Evolutionary conservation across 495 filamentous ascomycete species (phyloP).

Genomic region (Letharia columbiana): DNA sequence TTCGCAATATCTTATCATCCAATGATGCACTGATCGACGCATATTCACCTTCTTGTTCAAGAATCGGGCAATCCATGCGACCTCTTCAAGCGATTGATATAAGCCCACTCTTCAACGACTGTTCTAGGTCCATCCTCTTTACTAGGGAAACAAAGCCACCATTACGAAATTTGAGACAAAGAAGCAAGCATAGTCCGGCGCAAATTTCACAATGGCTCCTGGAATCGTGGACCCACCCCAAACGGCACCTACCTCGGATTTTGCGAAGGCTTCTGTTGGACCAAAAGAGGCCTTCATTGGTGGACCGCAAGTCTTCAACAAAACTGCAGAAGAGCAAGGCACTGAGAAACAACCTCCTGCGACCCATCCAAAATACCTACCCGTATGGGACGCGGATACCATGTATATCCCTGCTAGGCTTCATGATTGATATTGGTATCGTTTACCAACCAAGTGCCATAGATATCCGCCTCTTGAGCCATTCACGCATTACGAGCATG

Average conservation of each 20-base stretch:
- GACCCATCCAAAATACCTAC: constrained; percentile 21
- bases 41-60: neutral
- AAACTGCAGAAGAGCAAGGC: constrained; percentile 23
- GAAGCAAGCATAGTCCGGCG: neutral
- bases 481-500: constrained; percentile 66
- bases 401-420: constrained; percentile 16
- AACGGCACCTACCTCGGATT: neutral
- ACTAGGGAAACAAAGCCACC: neutral
- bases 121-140: neutral
- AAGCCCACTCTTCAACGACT: neutral
- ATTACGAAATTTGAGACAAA: neutral
- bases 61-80: neutral
- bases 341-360: constrained; percentile 17
- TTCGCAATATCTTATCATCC: neutral
- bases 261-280: neutral
- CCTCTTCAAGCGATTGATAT: neutral
- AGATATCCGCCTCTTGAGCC: constrained; percentile 54
- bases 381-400: constrained; percentile 25
- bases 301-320: constrained; percentile 21
- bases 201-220: neutral
- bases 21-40: neutral
- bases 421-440: neutral
- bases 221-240: neutral
- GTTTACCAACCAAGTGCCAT: neutral
- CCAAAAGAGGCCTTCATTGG: constrained; percentile 6